Percentiles rank a stretch among this genome's conserved stretches.
Evolutionary conservation across 2,329 filamentous ascomycete species (phyloP).

Genomic region (Colletotrichum sp.): DNA sequence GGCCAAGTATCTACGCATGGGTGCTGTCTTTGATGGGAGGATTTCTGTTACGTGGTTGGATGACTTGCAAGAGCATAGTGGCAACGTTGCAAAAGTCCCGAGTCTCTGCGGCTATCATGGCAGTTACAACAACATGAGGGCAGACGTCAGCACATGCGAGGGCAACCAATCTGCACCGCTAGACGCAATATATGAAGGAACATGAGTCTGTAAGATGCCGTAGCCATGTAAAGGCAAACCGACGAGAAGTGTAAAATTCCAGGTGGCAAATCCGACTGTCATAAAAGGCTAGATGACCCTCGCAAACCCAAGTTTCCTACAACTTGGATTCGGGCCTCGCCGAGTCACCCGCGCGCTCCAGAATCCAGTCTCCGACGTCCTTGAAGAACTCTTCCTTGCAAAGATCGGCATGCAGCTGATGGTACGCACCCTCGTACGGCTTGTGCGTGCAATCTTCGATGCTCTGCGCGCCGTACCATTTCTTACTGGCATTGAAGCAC

Average conservation of each 20-base stretch:
- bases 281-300: not conserved
- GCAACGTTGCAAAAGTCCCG: not conserved
- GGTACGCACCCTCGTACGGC: constrained; percentile 78
- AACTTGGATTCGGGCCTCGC: constrained; percentile 40
- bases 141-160: not conserved
- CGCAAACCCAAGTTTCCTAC: constrained; percentile 22
- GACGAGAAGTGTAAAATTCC: not conserved
- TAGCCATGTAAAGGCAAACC: not conserved
- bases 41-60: not conserved
- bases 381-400: constrained; percentile 58
- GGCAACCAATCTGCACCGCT: not conserved
- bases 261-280: not conserved
- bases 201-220: not conserved
- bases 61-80: not conserved
- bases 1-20: not conserved
- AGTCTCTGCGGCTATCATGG: not conserved
- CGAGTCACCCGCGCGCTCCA: constrained; percentile 40
- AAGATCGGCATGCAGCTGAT: constrained; percentile 72
- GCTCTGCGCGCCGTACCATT: constrained; percentile 63
- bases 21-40: not conserved
- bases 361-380: constrained; percentile 71
- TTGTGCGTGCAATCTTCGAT: constrained; percentile 74
- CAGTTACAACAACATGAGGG: not conserved
- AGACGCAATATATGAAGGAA: not conserved
- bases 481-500: constrained; percentile 67